Conservation (phyloP, 2,329 filamentous ascomycete species). For the Incumbomyces delicatus region DNA sequence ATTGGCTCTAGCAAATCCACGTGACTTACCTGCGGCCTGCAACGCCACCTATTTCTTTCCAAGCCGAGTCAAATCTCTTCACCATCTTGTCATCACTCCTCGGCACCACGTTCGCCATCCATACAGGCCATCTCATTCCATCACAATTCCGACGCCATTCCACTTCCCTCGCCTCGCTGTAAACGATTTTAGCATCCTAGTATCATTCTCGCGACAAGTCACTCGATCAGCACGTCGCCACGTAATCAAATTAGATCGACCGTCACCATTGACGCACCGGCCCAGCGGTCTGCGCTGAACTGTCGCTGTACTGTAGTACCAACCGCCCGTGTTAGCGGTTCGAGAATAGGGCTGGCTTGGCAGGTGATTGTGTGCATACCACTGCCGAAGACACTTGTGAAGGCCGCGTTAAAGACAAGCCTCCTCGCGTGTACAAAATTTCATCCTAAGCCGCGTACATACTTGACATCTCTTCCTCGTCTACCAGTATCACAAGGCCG, state of each 20-base stretch:
- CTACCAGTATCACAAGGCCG: constrained; percentile 4
- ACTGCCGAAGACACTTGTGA: background rate
- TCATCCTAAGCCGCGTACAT: background rate
- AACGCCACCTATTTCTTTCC: no score
- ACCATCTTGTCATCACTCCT: background rate
- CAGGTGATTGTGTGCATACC: constrained; percentile 1
- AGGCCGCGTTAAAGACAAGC: background rate
- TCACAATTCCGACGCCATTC: background rate
- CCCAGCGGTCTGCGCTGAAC: background rate
- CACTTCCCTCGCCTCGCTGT: background rate
- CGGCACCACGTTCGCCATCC: no score
- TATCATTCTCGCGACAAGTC: background rate
- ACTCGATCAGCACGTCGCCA: background rate
- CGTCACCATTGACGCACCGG: constrained; percentile 1
- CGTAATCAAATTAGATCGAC: constrained; percentile 6
- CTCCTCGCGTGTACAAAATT: background rate
- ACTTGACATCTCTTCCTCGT: background rate
- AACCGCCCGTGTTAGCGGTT: background rate
- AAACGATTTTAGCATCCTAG: background rate
- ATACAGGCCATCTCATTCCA: background rate
- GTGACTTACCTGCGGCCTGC: no score
- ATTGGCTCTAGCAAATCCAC: no score
- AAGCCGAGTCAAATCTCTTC: background rate
- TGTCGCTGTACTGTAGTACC: constrained; percentile 1
- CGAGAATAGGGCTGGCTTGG: background rate